These are phyloP conservation scores for Xerocomus nothofagi DNA, from an alignment of 1,284 basidiomycete genomes.

Conservation along the genomic window DNA sequence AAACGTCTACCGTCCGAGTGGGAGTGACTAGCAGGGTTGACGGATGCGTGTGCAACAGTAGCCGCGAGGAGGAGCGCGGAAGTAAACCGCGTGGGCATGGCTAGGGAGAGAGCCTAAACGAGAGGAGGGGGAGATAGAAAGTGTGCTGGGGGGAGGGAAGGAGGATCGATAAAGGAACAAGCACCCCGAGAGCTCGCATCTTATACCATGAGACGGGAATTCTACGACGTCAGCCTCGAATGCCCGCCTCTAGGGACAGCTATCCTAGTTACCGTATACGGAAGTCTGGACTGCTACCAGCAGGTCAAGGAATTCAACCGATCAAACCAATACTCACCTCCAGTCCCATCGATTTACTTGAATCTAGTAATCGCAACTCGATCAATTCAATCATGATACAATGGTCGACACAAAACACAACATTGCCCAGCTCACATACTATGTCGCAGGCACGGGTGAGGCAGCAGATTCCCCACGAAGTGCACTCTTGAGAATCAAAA, in stretches of 20 bases:
- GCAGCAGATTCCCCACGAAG: slow-evolving; percentile 33
- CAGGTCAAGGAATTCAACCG: slow-evolving; percentile 17
- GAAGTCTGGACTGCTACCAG: background rate
- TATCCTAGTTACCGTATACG: slow-evolving; percentile 16
- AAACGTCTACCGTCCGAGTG: slow-evolving; percentile 31
- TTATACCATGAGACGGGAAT: slow-evolving; percentile 30
- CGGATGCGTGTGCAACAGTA: slow-evolving; percentile 33
- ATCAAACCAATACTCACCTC: slow-evolving; percentile 18
- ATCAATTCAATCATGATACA: slow-evolving; percentile 23
- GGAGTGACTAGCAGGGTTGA: slow-evolving; percentile 32
- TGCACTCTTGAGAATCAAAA: slow-evolving; percentile 57
- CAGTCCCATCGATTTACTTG: background rate
- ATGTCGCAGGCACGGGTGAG: slow-evolving; percentile 27
- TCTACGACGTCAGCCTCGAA: slow-evolving; percentile 24
- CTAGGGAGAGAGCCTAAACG: slow-evolving; percentile 18
- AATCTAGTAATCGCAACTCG: slow-evolving; percentile 2
- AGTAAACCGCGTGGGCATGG: slow-evolving; percentile 34
- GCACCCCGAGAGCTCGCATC: slow-evolving; percentile 14
- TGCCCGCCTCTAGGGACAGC: slow-evolving; percentile 20
- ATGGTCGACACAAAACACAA: slow-evolving; percentile 19
- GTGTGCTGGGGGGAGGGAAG: slow-evolving; percentile 13
- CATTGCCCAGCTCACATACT: slow-evolving; percentile 21
- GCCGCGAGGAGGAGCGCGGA: slow-evolving; percentile 40
- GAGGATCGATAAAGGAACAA: slow-evolving; percentile 7
- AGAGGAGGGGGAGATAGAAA: slow-evolving; percentile 25